Evolutionary conservation across 306 rosid genomes (phyloP).

Genomic region (Urtica urens): DNA sequence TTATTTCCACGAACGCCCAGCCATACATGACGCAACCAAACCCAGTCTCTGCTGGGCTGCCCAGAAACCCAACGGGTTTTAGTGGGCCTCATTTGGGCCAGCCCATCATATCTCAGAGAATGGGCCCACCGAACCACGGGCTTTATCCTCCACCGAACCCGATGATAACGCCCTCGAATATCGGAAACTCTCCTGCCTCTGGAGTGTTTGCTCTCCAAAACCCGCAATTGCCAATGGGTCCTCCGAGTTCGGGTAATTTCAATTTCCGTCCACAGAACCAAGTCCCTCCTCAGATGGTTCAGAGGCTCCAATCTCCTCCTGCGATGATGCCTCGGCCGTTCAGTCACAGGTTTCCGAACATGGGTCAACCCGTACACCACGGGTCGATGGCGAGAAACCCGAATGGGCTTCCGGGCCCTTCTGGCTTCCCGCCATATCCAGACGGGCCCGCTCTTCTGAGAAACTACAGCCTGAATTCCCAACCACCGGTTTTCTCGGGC

Average conservation of each 20-base stretch:
- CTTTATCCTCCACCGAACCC: slow-evolving; percentile 38
- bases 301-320: no score
- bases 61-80: slow-evolving; percentile 29
- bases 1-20: slow-evolving; percentile 29
- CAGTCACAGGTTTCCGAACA: slow-evolving; percentile 37
- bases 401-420: slow-evolving; percentile 28
- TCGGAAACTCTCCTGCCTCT: slow-evolving; percentile 14
- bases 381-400: slow-evolving; percentile 33
- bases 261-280: slow-evolving; percentile 50
- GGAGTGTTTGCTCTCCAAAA: slow-evolving; percentile 27
- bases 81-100: slow-evolving; percentile 32
- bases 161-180: slow-evolving; percentile 4
- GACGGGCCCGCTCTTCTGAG: slow-evolving; percentile 39
- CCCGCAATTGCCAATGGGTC: slow-evolving; percentile 28
- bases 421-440: slow-evolving; percentile 37
- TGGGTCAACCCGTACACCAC: slow-evolving; percentile 35
- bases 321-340: slow-evolving; percentile 29
- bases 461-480: slow-evolving; percentile 50
- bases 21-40: slow-evolving; percentile 34
- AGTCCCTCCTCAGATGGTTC: slow-evolving; percentile 33
- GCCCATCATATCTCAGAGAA: slow-evolving; percentile 32
- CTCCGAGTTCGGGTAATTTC: slow-evolving; percentile 51
- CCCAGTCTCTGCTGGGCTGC: slow-evolving; percentile 37
- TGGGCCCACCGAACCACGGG: slow-evolving; percentile 23
- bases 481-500: slow-evolving; percentile 24